Percentiles rank a stretch among this genome's conserved stretches.
phyloP scores from a whole-genome alignment of 106 monocot genomes.

The Apostasia shenzhenica region DNA sequence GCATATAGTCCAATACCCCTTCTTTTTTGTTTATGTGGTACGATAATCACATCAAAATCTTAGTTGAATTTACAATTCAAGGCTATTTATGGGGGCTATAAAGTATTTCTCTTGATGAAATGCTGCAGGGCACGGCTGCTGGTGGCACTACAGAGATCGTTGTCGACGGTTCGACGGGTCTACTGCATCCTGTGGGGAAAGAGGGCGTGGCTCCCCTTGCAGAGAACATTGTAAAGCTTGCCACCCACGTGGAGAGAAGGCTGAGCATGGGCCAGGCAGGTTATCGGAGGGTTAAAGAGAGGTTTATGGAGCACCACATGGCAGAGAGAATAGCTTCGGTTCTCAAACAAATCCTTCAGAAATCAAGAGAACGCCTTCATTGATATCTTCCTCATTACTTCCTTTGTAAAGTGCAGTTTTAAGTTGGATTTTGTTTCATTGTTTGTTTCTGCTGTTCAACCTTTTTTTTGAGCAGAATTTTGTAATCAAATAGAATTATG shows the following conservation, averaged over 20 bases:
- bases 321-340: constrained; percentile 66
- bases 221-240: constrained; percentile 77
- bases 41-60: no score
- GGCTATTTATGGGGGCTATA: no score
- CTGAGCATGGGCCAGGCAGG: constrained; percentile 69
- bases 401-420: no score
- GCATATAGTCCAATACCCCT: no score
- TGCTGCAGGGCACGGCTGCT: constrained; percentile 71
- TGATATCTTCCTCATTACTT: not conserved
- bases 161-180: constrained; percentile 70
- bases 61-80: no score
- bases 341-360: constrained; percentile 51
- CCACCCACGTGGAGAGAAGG: constrained; percentile 54
- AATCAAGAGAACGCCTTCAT: constrained; percentile 16
- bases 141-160: constrained; percentile 94
- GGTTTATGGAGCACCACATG: constrained; percentile 93
- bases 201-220: constrained; percentile 66
- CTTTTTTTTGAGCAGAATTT: no score
- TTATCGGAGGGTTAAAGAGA: constrained; percentile 76
- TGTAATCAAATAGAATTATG: no score
- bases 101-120: no score
- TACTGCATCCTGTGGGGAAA: constrained; percentile 86
- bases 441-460: no score
- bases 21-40: no score
- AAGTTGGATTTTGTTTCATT: no score